Conservation (phyloP, 805 yeast species). For the Candida multigemmis region DNA sequence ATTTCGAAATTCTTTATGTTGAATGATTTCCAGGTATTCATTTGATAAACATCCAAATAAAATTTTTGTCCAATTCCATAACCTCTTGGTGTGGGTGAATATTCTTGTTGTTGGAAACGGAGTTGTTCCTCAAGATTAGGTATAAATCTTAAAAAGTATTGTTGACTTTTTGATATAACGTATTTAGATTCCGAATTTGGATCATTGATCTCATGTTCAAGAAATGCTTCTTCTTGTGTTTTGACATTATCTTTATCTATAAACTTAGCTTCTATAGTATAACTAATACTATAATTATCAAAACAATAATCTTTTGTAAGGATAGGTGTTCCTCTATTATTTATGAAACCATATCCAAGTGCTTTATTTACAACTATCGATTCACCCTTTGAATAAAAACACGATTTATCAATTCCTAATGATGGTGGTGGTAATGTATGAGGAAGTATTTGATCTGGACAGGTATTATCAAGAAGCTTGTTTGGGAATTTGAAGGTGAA, state of each 20-base stretch:
- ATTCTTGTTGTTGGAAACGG: no score
- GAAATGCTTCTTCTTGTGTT: conserved; percentile 17
- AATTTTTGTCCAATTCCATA: conserved; percentile 28
- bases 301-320: conserved; percentile 36
- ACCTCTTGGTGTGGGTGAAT: no score
- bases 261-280: conserved; percentile 45
- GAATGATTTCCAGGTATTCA: conserved; percentile 24
- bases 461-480: conserved; percentile 41
- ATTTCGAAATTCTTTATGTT: conserved; percentile 17
- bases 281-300: conserved; percentile 38
- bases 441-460: conserved; percentile 33
- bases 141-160: conserved; percentile 28
- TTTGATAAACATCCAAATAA: conserved; percentile 12
- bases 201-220: conserved; percentile 28
- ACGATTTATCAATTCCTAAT: conserved; percentile 28
- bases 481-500: conserved; percentile 52
- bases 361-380: conserved; percentile 25
- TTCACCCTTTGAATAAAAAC: conserved; percentile 25
- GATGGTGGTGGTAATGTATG: conserved; percentile 37
- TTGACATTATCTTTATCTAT: conserved; percentile 35
- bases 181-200: conserved; percentile 23
- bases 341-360: conserved; percentile 48
- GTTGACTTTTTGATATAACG: conserved; percentile 24
- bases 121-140: conserved; percentile 26
- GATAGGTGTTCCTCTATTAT: conserved; percentile 44